Evolutionary conservation across 768 basidiomycete species (phyloP), one percentile per base, ranked within the genome.

Genomic region (Mycena epipterygia): DNA sequence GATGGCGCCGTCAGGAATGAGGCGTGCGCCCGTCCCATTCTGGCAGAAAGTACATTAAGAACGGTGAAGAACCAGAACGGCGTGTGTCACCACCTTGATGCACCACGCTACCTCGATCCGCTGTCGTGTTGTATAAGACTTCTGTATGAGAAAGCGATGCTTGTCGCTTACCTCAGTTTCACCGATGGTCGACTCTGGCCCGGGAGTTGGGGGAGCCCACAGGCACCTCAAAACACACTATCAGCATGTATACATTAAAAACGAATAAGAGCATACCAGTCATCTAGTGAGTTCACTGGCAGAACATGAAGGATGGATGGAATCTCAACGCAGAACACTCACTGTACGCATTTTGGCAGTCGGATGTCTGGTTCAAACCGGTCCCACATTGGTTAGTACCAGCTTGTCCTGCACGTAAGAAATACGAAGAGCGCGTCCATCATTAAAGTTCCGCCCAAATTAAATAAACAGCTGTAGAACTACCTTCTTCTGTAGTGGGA

Each of bases 1-100:
- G 74, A 94, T 88, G n/a, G 90, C 81, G 33, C 91, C 94, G 61
- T 89, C 87, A 14, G 93, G 94, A 71, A 95, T 93, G 73, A 92
- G 77, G 56, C 89, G 89, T 17, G 88, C 86, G 33, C 92, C 92
- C 55, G 89, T 85, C 41, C 87, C 88, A 72, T 81, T 78, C 90
- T 91, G 63, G n/a, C n/a, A n/a, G n/a, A 44, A 42, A 60, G 66
- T 48, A 30, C 58, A 63, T 46, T 52, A 23, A 63, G 41, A 32
- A 49, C 46, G 29, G 27, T 69, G 29, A 21, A 3, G 7, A 49
- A 35, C 35, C 19, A 52, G n/a, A 37, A 23, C 6, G 13, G 30
- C 5, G 39, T 19, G 51, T 5, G 35, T 29, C 11, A 70, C 35
- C 60, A 82, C 85, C 77, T 85, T 83, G 21, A 79, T 76, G 70